Evolutionary conservation across 495 filamentous ascomycete genomes (phyloP), one percentile per base, ranked within the genome.

Genomic region (Cercophora scortea): DNA sequence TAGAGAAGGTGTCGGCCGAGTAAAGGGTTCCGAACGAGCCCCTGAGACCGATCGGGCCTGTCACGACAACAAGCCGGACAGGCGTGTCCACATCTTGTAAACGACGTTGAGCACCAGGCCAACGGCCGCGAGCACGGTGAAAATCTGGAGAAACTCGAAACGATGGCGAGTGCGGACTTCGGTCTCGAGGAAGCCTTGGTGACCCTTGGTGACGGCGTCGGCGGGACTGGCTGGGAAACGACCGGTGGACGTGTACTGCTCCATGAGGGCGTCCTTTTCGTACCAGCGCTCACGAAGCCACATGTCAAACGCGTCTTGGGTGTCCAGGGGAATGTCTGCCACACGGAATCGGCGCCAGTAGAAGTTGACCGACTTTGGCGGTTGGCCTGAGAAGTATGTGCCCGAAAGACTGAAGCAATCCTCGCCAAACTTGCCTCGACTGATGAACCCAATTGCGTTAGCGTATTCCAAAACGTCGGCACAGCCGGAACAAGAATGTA

Each of bases 281-380:
- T 78, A 75, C 88, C 88, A 93, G 19, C 86, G 77, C 49, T 83
- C 71, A 34, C 80, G 75, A 6, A 90, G 73, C 89, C 89, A 93
- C n/a, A 71, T 48, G 32, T 86, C 83, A 56, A 93, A 91, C 19
- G 70, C 63, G 45, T 83, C 77, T 9, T 65, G 65, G 61, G 80
- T 78, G 32, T 82, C 73, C 13, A 89, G 59, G 0, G 88, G 88
- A 15, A 93, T 89, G 34, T 80, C 74, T 36, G 69, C 70, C 8
- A 89, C 50, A 0, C 71, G 66, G 59, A 90, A 91, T 4, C 86
- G 79, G 12, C 88, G 78, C 86, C 86, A 93, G 65, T 91, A 81
- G 72, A 93, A 87, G 62, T 91, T 90, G 49, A 92, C 86, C 0
- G 85, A 90, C 61, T 87, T 89, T 2, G 88, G 88, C 4, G 86